Base-by-base conservation (phyloP, 495 filamentous ascomycete genomes). In the Darksidea phi region DNA sequence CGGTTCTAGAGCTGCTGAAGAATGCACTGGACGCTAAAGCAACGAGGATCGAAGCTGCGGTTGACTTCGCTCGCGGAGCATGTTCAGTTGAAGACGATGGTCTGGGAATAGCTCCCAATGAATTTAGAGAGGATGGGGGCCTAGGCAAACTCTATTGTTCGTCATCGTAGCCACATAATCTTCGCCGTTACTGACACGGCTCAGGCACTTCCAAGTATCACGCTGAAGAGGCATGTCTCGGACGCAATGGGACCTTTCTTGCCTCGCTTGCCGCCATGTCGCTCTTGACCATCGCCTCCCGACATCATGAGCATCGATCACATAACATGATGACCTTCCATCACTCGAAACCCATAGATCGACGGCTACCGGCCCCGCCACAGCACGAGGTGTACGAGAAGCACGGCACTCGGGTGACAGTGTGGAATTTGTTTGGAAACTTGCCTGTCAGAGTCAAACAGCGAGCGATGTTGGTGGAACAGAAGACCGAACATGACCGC, bases 391-490 rank as follows among this genome's bases (percentile, higher is more conserved):
- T 94, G 3, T 73, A 73, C 63, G 77, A 79, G 51, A 64, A 75
- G 13, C 86, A 90, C 74, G 95, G 94, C 6, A 96, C 93, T 1
- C 79, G 85, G 47, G 85, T 94, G 8, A 82, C 80, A 4, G 89
- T 97, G 2, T 84, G 89, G 61, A 88, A 96, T 68, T 78, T 98
- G 12, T 97, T 97, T 73, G 94, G 93, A 1, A 91, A 90, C 48
- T 91, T 98, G 86, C 94, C 94, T 1, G 94, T 98, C 11, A 87
- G 95, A n/a, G 86, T 97, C 20, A 96, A 94, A 73, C 88, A 88
- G 67, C 81, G 91, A 65, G 79, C 82, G 11, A 67, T 78, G 4
- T 55, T 71, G 47, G 63, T 76, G 12, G 73, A 80, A 52, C 76
- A 73, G 51, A 76, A 77, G 1, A 74, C 79, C 11, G 82, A 87